Percentiles rank a stretch among this genome's conserved stretches.
Conservation (phyloP, 2,329 filamentous ascomycete genomes). For the Amauroascus verrucosus region DNA sequence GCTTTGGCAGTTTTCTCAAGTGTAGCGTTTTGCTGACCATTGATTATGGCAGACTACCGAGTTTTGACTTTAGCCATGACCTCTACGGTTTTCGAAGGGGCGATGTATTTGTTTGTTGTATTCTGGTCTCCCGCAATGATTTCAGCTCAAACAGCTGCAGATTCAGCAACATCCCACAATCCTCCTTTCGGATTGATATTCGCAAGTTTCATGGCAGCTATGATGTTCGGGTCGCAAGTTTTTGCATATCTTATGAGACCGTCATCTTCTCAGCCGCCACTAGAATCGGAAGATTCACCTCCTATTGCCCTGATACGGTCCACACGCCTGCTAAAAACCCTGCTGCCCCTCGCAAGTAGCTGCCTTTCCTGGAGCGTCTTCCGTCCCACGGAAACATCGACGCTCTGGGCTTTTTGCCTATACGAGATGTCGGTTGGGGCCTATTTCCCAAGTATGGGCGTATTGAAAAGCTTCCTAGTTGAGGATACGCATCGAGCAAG, state of each 20-base stretch:
- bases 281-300: conserved; percentile 3
- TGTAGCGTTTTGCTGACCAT: background rate
- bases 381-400: conserved; percentile 31
- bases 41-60: conserved; percentile 30
- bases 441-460: conserved; percentile 49
- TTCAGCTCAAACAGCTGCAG: conserved; percentile 26
- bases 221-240: conserved; percentile 49
- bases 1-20: background rate
- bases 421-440: conserved; percentile 49
- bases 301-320: conserved; percentile 23
- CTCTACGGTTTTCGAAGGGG: conserved; percentile 47
- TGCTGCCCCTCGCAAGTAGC: conserved; percentile 31
- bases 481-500: conserved; percentile 45
- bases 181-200: conserved; percentile 39
- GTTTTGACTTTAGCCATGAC: conserved; percentile 44
- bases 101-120: conserved; percentile 54
- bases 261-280: background rate
- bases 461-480: conserved; percentile 46
- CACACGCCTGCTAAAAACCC: conserved; percentile 31
- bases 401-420: conserved; percentile 49
- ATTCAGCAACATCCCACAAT: conserved; percentile 1
- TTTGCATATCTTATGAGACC: conserved; percentile 35
- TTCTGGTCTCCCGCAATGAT: conserved; percentile 51
- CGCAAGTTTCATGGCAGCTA: conserved; percentile 46
- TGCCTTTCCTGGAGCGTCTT: conserved; percentile 37